Percentiles rank a stretch among this genome's conserved stretches.
phyloP scores from a whole-genome alignment of 192 early-diverging fungal genomes.

The Mortierella hygrophila region DNA sequence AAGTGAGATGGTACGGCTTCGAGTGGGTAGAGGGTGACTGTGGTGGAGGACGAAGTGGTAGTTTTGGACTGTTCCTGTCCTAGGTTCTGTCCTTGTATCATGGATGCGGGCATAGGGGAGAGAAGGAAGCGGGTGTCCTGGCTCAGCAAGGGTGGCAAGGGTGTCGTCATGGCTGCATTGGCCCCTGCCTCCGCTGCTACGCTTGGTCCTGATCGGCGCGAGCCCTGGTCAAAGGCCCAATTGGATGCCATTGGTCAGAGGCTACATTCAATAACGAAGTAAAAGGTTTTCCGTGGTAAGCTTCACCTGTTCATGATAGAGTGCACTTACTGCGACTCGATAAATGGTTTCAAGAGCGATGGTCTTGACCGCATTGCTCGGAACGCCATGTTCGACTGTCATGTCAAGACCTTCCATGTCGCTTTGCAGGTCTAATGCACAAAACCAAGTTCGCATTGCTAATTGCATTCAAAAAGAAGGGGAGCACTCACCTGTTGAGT shows the following conservation, averaged over 20 bases:
- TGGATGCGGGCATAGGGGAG: conserved; percentile 40
- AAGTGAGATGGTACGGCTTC: conserved; percentile 49
- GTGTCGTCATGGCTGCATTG: neutral
- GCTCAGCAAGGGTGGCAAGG: neutral
- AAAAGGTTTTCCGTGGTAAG: neutral
- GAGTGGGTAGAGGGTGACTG: conserved; percentile 39
- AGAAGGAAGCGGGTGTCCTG: conserved; percentile 25
- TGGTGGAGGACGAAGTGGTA: neutral
- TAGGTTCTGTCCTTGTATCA: conserved; percentile 15
- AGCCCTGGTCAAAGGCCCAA: conserved; percentile 21
- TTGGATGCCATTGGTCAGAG: conserved; percentile 10
- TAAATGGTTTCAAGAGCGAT: neutral
- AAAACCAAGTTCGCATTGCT: neutral
- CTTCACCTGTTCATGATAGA: neutral
- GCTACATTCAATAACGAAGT: neutral
- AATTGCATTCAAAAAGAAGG: neutral
- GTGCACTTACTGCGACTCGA: neutral
- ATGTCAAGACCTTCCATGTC: neutral
- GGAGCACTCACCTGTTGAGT: neutral
- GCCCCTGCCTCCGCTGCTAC: neutral
- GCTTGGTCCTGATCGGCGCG: conserved; percentile 4
- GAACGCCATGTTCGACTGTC: neutral
- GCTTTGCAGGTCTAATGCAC: neutral
- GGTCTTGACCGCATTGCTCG: neutral
- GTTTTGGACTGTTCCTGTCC: neutral